A percentile compares a stretch with the other conserved stretches of the same genome.
Conservation (phyloP, 805 yeast genomes). For the Teunomyces funiuensis region DNA sequence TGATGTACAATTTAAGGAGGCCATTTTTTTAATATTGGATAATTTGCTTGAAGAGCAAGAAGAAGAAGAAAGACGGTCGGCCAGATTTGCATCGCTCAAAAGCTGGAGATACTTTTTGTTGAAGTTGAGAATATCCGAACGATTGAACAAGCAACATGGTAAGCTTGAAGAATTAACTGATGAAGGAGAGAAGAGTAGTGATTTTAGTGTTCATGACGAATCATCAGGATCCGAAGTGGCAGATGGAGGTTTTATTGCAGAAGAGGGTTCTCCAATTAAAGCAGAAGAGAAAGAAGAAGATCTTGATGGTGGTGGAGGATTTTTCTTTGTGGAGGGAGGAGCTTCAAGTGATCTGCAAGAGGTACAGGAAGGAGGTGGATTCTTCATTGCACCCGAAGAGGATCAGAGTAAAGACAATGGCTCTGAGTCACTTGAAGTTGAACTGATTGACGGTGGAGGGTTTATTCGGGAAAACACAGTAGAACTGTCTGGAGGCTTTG, state of each 20-base stretch:
- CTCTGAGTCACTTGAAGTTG: too few species aligned
- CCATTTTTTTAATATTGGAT: conserved; percentile 51
- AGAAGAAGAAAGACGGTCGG: conserved; percentile 41
- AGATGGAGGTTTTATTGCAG: conserved; percentile 5
- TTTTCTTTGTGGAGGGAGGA: conserved; percentile 14
- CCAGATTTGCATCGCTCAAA: conserved; percentile 50
- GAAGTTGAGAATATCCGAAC: conserved; percentile 45
- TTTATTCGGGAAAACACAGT: too few species aligned
- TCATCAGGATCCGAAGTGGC: conserved; percentile 4
- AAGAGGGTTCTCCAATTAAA: not conserved
- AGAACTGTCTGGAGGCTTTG: not conserved
- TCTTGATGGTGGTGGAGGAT: conserved; percentile 23
- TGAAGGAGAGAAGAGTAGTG: conserved; percentile 17
- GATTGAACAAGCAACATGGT: conserved; percentile 54
- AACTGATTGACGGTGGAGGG: conserved; percentile 1
- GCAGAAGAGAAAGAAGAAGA: not conserved
- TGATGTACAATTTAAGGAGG: conserved; percentile 59
- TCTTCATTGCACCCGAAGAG: conserved; percentile 7
- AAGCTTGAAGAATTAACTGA: conserved; percentile 19
- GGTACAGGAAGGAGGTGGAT: not conserved
- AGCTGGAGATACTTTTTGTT: conserved; percentile 56
- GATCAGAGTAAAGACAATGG: too few species aligned
- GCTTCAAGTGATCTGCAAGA: not conserved
- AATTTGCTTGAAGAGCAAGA: conserved; percentile 50
- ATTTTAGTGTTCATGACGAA: conserved; percentile 18